phyloP scores from a whole-genome alignment of 2,329 filamentous ascomycete genomes.

The Dactylellina sp. region DNA sequence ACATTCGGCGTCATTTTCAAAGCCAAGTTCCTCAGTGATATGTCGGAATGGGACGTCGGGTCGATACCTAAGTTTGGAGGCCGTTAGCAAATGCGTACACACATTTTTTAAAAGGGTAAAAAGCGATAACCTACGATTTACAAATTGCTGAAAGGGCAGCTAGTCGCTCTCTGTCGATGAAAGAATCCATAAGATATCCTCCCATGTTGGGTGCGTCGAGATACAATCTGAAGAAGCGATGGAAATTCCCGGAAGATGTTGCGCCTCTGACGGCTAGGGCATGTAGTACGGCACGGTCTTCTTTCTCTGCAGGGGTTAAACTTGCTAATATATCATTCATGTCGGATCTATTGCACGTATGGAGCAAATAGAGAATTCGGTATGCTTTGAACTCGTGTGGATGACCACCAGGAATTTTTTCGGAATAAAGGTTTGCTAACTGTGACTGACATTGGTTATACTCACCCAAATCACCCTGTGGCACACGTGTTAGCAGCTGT shows the following conservation, averaged over 20 bases:
- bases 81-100: conserved; percentile 64
- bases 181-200: conserved; percentile 99
- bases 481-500: conserved; percentile 17
- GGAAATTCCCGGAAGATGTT: conserved; percentile 92
- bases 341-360: conserved; percentile 96
- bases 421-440: conserved; percentile 87
- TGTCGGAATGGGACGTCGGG: conserved; percentile 88
- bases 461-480: conserved; percentile 93
- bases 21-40: conserved; percentile 94
- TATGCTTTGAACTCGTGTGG: conserved; percentile 98
- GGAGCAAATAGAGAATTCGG: conserved; percentile 99
- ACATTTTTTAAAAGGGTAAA: no score
- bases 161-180: conserved; percentile 91
- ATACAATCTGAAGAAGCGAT: conserved; percentile 97
- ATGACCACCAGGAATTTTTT: conserved; percentile 83
- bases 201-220: conserved; percentile 96
- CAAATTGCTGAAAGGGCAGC: conserved; percentile 91
- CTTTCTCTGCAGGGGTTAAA: conserved; percentile 97
- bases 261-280: conserved; percentile 91
- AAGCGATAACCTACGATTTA: conserved; percentile 81
- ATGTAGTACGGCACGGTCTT: conserved; percentile 85
- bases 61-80: conserved; percentile 77
- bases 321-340: conserved; percentile 98
- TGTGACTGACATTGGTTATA: conserved; percentile 99
- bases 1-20: conserved; percentile 90